Conservation (phyloP, 1,139 yeast genomes). For the Kluyveromyces sp. region DNA sequence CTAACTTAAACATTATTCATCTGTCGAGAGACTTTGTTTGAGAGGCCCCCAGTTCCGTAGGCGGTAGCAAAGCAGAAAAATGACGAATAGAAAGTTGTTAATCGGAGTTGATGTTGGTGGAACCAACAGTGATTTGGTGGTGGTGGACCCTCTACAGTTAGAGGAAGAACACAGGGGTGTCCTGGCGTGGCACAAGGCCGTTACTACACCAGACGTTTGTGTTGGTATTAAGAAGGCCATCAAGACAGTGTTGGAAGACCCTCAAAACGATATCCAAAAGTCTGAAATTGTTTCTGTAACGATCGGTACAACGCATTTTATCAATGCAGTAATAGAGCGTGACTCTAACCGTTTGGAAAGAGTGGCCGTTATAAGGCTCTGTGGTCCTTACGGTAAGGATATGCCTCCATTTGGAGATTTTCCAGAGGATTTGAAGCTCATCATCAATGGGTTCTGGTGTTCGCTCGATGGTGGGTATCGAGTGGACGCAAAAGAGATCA, state of each 20-base stretch:
- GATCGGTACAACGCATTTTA: constrained; percentile 41
- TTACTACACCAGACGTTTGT: constrained; percentile 39
- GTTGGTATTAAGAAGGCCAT: constrained; percentile 37
- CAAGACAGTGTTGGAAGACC: constrained; percentile 24
- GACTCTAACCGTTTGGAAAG: constrained; percentile 34
- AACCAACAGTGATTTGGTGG: constrained; percentile 41
- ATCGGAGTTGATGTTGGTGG: constrained; percentile 45
- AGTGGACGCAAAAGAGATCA: constrained; percentile 35
- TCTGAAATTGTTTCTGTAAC: constrained; percentile 33
- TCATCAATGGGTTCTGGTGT: constrained; percentile 31
- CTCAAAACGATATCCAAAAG: constrained; percentile 14
- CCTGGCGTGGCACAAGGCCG: constrained; percentile 36
- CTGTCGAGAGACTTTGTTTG: not conserved
- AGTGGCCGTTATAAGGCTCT: constrained; percentile 36
- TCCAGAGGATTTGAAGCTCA: constrained; percentile 31
- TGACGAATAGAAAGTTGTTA: constrained; percentile 15
- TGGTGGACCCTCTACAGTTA: constrained; percentile 32
- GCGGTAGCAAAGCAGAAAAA: constrained; percentile 4
- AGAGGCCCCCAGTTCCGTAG: not conserved
- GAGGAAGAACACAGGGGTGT: constrained; percentile 29
- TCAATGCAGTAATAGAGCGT: constrained; percentile 39
- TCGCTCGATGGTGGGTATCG: constrained; percentile 34
- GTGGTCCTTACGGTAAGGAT: constrained; percentile 33
- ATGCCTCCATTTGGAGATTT: constrained; percentile 37
- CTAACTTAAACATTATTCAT: not conserved